Conservation (phyloP, 331 rosid species). For the Rhamnella rubrinervis region DNA sequence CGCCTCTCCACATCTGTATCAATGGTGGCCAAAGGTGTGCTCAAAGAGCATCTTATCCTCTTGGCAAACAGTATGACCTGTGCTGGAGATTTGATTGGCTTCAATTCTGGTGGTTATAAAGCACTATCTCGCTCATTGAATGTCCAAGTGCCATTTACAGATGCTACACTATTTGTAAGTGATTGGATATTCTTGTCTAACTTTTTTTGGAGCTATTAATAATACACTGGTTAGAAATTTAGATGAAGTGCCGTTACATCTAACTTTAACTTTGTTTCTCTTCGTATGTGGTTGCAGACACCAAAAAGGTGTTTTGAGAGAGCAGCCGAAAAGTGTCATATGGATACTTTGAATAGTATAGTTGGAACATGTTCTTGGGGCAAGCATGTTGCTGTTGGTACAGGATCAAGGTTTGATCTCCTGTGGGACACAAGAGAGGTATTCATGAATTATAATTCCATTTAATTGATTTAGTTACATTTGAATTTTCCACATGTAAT, state of each 20-base stretch:
- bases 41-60: slow-evolving; percentile 85
- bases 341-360: slow-evolving; percentile 72
- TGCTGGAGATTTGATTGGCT: slow-evolving; percentile 83
- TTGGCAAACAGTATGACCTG: slow-evolving; percentile 92
- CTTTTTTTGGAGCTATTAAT: slow-evolving; percentile 3
- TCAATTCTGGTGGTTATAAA: slow-evolving; percentile 81
- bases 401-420: slow-evolving; percentile 88
- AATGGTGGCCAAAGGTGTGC: slow-evolving; percentile 94
- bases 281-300: slow-evolving; percentile 51
- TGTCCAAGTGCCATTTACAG: slow-evolving; percentile 90
- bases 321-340: slow-evolving; percentile 87
- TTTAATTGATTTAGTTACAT: neutral
- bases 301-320: slow-evolving; percentile 86
- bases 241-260: slow-evolving; percentile 2
- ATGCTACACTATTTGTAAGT: slow-evolving; percentile 87
- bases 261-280: slow-evolving; percentile 20
- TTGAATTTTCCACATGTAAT: neutral
- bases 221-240: neutral
- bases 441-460: slow-evolving; percentile 11
- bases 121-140: slow-evolving; percentile 66
- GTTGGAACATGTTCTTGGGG: slow-evolving; percentile 99
- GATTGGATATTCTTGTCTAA: slow-evolving; percentile 4
- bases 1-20: slow-evolving; percentile 81
- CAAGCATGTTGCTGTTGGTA: slow-evolving; percentile 84
- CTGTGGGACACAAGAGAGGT: slow-evolving; percentile 82